Percentiles rank a stretch among this genome's conserved stretches.
phyloP scores from a whole-genome alignment of 2,329 filamentous ascomycete species.

The Grosmannia penicillata region DNA sequence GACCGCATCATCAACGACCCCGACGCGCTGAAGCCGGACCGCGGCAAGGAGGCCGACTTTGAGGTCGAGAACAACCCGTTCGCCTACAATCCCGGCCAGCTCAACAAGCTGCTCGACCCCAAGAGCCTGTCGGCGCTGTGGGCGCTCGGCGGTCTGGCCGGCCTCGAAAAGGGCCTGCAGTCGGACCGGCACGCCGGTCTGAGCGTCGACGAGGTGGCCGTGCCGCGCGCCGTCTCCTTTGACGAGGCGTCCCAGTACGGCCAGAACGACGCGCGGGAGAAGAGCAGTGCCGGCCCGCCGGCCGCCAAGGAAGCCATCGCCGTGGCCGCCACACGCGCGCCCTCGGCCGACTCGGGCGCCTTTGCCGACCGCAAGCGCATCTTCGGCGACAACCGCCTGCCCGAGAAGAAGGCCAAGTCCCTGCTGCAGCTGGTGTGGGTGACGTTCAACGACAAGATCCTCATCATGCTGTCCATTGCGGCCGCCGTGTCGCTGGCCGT shows the following conservation, averaged over 20 bases:
- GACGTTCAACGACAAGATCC: constrained; percentile 70
- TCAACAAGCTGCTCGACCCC: constrained; percentile 79
- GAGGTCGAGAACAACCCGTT: constrained; percentile 67
- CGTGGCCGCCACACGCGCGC: not conserved
- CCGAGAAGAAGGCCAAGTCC: constrained; percentile 60
- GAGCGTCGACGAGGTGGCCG: constrained; percentile 55
- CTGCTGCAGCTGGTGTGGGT: constrained; percentile 65
- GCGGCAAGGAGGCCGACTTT: constrained; percentile 64
- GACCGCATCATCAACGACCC: constrained; percentile 47
- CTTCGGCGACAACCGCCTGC: constrained; percentile 57
- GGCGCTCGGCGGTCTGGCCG: constrained; percentile 60
- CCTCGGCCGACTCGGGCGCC: not conserved
- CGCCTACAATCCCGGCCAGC: constrained; percentile 68
- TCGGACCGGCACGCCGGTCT: constrained; percentile 59
- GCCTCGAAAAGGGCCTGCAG: constrained; percentile 66
- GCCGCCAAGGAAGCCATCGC: constrained; percentile 2
- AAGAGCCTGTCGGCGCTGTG: constrained; percentile 76
- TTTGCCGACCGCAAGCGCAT: constrained; percentile 53
- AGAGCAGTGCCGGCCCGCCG: constrained; percentile 16
- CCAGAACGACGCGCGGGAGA: constrained; percentile 10
- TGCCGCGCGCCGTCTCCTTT: constrained; percentile 56
- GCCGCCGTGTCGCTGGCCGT: constrained; percentile 60
- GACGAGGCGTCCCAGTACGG: constrained; percentile 42
- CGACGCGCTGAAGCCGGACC: constrained; percentile 60
- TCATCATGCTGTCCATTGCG: constrained; percentile 56